Conservation (phyloP, 495 filamentous ascomycete species). For the Aspergillus mulundensis region DNA sequence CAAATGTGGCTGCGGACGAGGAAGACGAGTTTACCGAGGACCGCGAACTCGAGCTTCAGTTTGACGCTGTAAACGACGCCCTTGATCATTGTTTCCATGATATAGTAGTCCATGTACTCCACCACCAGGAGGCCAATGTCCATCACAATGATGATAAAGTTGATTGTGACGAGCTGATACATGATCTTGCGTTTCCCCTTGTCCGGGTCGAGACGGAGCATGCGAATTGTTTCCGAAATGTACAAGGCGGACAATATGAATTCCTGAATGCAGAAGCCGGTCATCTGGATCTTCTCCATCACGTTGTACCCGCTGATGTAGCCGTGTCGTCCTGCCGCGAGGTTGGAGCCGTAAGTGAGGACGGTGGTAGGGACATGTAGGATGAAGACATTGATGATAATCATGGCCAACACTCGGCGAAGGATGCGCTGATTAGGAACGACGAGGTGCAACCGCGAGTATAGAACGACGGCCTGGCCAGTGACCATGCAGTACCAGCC, state of each 20-base stretch:
- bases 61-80: conserved; percentile 61
- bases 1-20: conserved; percentile 39
- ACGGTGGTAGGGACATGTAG: conserved; percentile 56
- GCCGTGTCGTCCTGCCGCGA: conserved; percentile 18
- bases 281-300: conserved; percentile 64
- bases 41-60: conserved; percentile 62
- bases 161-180: conserved; percentile 56
- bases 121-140: conserved; percentile 53
- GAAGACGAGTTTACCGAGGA: conserved; percentile 49
- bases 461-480: conserved; percentile 62
- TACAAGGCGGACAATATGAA: conserved; percentile 57
- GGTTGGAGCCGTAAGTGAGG: conserved; percentile 54
- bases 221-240: conserved; percentile 51
- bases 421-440: conserved; percentile 46
- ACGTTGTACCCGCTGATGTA: conserved; percentile 46
- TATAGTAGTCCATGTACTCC: conserved; percentile 53
- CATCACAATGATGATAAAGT: conserved; percentile 53
- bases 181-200: conserved; percentile 49
- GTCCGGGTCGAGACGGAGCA: conserved; percentile 44
- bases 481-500: conserved; percentile 66
- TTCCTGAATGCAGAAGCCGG: conserved; percentile 59
- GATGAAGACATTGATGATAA: conserved; percentile 51
- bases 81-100: conserved; percentile 58
- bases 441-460: conserved; percentile 64
- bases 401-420: conserved; percentile 53